These are phyloP conservation scores for Barnettozyma botsteinii DNA, from an alignment of 805 yeast genomes.

Conservation along the genomic window DNA sequence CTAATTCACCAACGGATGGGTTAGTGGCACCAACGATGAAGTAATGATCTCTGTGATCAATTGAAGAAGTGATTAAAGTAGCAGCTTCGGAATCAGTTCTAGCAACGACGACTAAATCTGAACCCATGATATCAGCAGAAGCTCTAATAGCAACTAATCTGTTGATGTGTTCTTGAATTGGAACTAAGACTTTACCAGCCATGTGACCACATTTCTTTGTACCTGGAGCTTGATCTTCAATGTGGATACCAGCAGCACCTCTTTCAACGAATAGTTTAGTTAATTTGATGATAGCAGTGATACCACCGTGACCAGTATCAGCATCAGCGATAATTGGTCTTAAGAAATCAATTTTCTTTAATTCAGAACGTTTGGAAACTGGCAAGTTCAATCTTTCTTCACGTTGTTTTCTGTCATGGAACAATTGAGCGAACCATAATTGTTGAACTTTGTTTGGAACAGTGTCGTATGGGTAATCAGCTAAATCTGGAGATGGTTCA, in stretches of 20 bases:
- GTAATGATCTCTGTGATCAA: constrained; percentile 91
- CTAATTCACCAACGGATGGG: constrained; percentile 68
- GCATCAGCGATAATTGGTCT: constrained; percentile 97
- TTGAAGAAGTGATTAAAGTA: constrained; percentile 86
- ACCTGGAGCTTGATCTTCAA: constrained; percentile 98
- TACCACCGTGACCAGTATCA: constrained; percentile 98
- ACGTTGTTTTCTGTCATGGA: constrained; percentile 95
- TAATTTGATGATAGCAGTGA: constrained; percentile 91
- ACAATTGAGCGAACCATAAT: constrained; percentile 91
- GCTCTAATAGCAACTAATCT: constrained; percentile 91
- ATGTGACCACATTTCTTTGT: constrained; percentile 98
- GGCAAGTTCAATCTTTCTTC: constrained; percentile 53
- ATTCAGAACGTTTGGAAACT: constrained; percentile 58
- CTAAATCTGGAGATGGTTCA: constrained; percentile 97
- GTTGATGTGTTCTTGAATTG: constrained; percentile 95
- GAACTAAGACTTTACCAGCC: constrained; percentile 98
- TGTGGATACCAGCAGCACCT: constrained; percentile 98
- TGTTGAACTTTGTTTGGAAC: constrained; percentile 98
- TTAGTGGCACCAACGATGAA: constrained; percentile 88
- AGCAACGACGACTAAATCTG: constrained; percentile 82
- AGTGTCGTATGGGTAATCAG: constrained; percentile 98
- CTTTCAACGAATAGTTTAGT: constrained; percentile 95
- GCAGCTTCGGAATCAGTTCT: constrained; percentile 99
- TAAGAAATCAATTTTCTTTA: constrained; percentile 76
- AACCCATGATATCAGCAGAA: constrained; percentile 88